These are phyloP conservation scores for Mortierella polycephala DNA, from an alignment of 371 early-diverging fungal species.

Conservation along the genomic window DNA sequence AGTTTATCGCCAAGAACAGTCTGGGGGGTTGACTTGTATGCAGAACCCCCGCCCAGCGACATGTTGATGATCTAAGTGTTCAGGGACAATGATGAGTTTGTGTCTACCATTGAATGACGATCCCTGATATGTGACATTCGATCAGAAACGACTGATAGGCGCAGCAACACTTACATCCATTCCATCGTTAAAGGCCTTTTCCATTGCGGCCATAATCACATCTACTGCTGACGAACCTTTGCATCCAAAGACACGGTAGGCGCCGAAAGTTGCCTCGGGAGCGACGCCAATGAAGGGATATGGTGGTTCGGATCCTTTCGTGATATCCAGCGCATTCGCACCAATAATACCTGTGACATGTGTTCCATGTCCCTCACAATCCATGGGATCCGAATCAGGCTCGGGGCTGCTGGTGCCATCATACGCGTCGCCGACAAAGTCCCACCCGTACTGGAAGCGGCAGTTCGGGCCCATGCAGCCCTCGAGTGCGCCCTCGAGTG, in stretches of 20 bases:
- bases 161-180: conserved; percentile 59
- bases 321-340: conserved; percentile 56
- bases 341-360: conserved; percentile 73
- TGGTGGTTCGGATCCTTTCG: conserved; percentile 14
- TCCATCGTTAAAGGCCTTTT: conserved; percentile 66
- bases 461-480: conserved; percentile 58
- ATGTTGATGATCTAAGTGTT: conserved; percentile 63
- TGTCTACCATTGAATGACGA: not conserved
- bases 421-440: conserved; percentile 56
- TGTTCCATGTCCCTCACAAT: conserved; percentile 71
- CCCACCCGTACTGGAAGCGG: conserved; percentile 56
- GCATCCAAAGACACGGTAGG: conserved; percentile 74
- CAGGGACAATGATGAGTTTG: not conserved
- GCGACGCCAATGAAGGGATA: conserved; percentile 65
- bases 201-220: conserved; percentile 69
- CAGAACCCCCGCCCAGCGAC: conserved; percentile 66
- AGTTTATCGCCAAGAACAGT: conserved; percentile 60
- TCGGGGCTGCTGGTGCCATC: conserved; percentile 31
- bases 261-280: conserved; percentile 68
- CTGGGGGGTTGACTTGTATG: conserved; percentile 59
- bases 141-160: not conserved
- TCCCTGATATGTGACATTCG: not conserved
- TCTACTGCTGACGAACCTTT: conserved; percentile 61
- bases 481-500: conserved; percentile 15
- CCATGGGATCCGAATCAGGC: conserved; percentile 66